Evolutionary conservation across 352 stramenopile genomes (phyloP).

Genomic region (Pythium inflatum): DNA sequence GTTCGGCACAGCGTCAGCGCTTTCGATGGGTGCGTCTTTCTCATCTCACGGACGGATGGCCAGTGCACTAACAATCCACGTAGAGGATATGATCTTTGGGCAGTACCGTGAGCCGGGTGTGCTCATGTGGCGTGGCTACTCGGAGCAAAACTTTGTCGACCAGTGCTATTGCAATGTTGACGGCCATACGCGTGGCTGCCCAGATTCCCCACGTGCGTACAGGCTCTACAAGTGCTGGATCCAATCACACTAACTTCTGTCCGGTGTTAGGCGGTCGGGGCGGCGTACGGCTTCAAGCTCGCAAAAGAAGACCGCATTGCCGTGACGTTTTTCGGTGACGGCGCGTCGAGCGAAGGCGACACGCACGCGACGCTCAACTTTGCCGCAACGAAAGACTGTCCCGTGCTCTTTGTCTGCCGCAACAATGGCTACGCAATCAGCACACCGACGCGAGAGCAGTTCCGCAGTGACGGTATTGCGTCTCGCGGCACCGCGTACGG

Average conservation of each 20-base stretch:
- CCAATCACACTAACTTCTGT: neutral
- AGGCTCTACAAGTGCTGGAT: neutral
- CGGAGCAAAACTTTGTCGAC: conserved; percentile 96
- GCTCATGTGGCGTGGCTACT: conserved; percentile 98
- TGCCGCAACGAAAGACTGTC: conserved; percentile 94
- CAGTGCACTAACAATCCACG: neutral
- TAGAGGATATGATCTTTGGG: conserved; percentile 94
- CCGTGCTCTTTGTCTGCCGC: conserved; percentile 97
- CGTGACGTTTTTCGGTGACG: conserved; percentile 98
- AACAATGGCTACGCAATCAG: conserved; percentile 99
- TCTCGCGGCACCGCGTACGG: conserved; percentile 94
- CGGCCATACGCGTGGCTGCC: conserved; percentile 95
- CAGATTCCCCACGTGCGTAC: conserved; percentile 92
- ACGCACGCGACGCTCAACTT: conserved; percentile 98
- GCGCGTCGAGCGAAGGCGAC: conserved; percentile 96
- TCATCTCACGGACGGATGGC: neutral
- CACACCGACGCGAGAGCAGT: conserved; percentile 96
- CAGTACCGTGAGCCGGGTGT: conserved; percentile 98
- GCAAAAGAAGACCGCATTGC: conserved; percentile 90
- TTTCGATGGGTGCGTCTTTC: conserved; percentile 51
- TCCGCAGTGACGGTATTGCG: conserved; percentile 96
- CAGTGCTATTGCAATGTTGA: conserved; percentile 95
- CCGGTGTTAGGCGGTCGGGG: conserved; percentile 89
- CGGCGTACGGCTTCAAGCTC: conserved; percentile 96
- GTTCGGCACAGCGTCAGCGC: conserved; percentile 93